A percentile compares a stretch with the other conserved stretches of the same genome.
These are phyloP conservation scores for Pseudonectria buxi DNA, from an alignment of 2,329 filamentous ascomycete genomes.

Conservation along the genomic window DNA sequence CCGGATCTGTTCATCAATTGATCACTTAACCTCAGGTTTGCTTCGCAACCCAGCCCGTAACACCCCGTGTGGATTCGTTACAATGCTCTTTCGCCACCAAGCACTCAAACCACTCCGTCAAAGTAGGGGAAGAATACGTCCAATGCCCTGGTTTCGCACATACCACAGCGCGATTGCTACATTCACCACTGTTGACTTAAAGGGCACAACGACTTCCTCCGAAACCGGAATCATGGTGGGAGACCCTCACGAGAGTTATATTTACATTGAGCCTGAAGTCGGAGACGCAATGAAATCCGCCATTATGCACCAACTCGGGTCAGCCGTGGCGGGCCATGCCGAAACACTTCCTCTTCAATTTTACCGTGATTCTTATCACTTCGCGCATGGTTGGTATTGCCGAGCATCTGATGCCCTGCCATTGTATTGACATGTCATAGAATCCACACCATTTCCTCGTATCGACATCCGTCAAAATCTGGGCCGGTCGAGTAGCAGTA, in stretches of 20 bases:
- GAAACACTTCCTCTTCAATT: slow-evolving; percentile 8
- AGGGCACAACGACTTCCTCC: slow-evolving; percentile 2
- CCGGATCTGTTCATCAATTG: too few species aligned
- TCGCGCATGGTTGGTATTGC: slow-evolving; percentile 3
- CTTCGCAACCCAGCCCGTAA: too few species aligned
- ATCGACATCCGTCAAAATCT: slow-evolving; percentile 9
- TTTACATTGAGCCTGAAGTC: slow-evolving; percentile 10
- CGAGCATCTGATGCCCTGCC: neutral
- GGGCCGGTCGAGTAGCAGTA: slow-evolving; percentile 1
- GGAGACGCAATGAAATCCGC: slow-evolving; percentile 9
- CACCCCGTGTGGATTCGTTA: too few species aligned
- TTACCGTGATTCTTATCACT: slow-evolving; percentile 6
- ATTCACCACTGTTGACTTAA: slow-evolving; percentile 9
- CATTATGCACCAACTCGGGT: slow-evolving; percentile 6
- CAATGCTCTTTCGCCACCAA: too few species aligned
- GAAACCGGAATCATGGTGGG: slow-evolving; percentile 10
- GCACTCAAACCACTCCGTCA: too few species aligned
- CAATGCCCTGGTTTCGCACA: neutral
- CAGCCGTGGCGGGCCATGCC: neutral
- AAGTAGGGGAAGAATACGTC: neutral
- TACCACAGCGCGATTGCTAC: slow-evolving; percentile 7
- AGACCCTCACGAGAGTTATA: slow-evolving; percentile 5
- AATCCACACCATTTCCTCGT: slow-evolving; percentile 7
- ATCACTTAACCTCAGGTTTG: too few species aligned
- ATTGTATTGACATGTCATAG: slow-evolving; percentile 1